These are phyloP conservation scores for Ramicandelaber brevisporus DNA, from an alignment of 192 early-diverging fungal genomes.

Conservation along the genomic window DNA sequence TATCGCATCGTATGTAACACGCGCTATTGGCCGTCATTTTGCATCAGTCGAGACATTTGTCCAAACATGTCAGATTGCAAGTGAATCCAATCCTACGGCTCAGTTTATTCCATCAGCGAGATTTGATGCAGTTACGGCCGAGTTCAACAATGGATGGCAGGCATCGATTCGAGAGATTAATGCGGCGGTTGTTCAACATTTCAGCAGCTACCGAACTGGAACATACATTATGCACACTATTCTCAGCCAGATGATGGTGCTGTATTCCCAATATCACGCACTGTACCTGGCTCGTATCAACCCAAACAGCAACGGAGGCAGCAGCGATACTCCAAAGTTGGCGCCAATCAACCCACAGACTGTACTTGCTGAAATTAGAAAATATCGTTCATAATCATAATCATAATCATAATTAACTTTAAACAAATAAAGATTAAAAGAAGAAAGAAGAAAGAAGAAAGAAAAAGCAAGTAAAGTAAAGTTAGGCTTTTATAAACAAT, in stretches of 20 bases:
- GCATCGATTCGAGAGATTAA: slow-evolving; percentile 49
- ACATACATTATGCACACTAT: slow-evolving; percentile 74
- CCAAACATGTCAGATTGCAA: background rate
- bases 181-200: slow-evolving; percentile 63
- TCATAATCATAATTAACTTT: slow-evolving; percentile 10
- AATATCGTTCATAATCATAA: slow-evolving; percentile 20
- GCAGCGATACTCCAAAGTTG: slow-evolving; percentile 7
- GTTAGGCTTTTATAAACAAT: slow-evolving; percentile 3
- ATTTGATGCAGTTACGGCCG: slow-evolving; percentile 34
- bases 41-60: background rate
- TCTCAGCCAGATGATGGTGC: slow-evolving; percentile 67
- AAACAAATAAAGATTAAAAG: slow-evolving; percentile 4
- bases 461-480: slow-evolving; percentile 3
- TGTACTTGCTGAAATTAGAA: slow-evolving; percentile 92
- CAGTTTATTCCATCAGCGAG: slow-evolving; percentile 8
- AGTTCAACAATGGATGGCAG: slow-evolving; percentile 68
- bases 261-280: slow-evolving; percentile 72
- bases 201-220: slow-evolving; percentile 90
- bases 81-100: slow-evolving; percentile 1
- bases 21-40: background rate
- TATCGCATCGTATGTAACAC: slow-evolving; percentile 11
- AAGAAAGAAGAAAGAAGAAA: slow-evolving; percentile 2
- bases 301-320: slow-evolving; percentile 12
- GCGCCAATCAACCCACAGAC: slow-evolving; percentile 69
- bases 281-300: slow-evolving; percentile 48